Percentiles rank a stretch among this genome's conserved stretches.
Evolutionary conservation across 441 rosid genomes (phyloP).

Genomic region (Croton laevigatus): DNA sequence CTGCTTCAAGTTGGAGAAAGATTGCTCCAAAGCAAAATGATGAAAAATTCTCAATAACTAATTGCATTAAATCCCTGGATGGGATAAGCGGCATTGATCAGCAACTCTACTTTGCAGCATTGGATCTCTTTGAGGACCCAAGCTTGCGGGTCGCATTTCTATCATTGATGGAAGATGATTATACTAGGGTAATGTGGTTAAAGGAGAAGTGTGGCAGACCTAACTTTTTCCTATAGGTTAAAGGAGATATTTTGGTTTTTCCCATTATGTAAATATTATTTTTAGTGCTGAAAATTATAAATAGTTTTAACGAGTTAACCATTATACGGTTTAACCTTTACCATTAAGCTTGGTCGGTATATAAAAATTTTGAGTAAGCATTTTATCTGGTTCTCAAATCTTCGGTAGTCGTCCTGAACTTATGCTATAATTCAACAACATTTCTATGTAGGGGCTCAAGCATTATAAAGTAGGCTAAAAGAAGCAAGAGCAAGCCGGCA

Average conservation of each 20-base stretch:
- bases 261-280: neutral
- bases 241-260: slow-evolving; percentile 3
- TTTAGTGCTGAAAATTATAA: neutral
- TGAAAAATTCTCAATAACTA: slow-evolving; percentile 47
- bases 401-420: too few relatives aligned
- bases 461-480: neutral
- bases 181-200: slow-evolving; percentile 52
- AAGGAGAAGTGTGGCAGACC: slow-evolving; percentile 44
- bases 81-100: slow-evolving; percentile 51
- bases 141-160: slow-evolving; percentile 55
- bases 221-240: slow-evolving; percentile 16
- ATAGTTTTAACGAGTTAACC: neutral
- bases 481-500: neutral
- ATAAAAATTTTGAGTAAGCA: too few relatives aligned
- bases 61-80: slow-evolving; percentile 64
- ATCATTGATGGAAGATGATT: slow-evolving; percentile 44
- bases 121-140: slow-evolving; percentile 68
- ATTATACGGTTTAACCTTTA: neutral
- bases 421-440: too few relatives aligned
- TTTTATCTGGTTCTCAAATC: too few relatives aligned
- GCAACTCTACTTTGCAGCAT: slow-evolving; percentile 50
- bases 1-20: slow-evolving; percentile 41
- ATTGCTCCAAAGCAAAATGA: slow-evolving; percentile 23
- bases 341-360: too few relatives aligned
- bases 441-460: too few relatives aligned